Evolutionary conservation across 2,329 filamentous ascomycete species (phyloP).

Genomic region (Macrophomina pseudophaseolina): DNA sequence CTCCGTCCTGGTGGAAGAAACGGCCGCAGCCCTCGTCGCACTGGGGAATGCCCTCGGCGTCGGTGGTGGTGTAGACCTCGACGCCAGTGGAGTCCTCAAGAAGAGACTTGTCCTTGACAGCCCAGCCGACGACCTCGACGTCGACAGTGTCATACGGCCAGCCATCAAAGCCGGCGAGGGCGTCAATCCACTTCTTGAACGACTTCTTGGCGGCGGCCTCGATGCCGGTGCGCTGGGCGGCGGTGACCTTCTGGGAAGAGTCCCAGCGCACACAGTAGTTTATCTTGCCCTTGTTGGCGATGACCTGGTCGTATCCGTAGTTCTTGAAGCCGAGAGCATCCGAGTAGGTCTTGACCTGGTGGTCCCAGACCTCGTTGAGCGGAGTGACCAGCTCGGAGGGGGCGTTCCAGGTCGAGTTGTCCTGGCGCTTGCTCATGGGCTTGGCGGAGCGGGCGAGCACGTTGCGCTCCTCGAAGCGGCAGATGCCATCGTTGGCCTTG

Average conservation of each 20-base stretch:
- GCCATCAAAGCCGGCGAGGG: conserved; percentile 51
- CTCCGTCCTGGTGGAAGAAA: conserved; percentile 52
- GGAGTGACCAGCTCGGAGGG: conserved; percentile 35
- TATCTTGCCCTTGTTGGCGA: conserved; percentile 41
- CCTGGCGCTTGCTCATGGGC: conserved; percentile 30
- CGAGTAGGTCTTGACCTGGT: conserved; percentile 34
- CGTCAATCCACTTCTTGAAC: conserved; percentile 51
- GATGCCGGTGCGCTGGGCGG: conserved; percentile 47
- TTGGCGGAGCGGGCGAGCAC: conserved; percentile 32
- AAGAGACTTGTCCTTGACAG: conserved; percentile 45
- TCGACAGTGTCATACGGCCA: conserved; percentile 51
- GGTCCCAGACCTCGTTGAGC: conserved; percentile 36
- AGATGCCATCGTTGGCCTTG: conserved; percentile 30
- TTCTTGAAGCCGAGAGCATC: conserved; percentile 38
- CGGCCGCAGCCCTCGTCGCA: conserved; percentile 50
- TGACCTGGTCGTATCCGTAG: conserved; percentile 34
- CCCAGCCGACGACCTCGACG: conserved; percentile 52
- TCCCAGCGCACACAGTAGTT: conserved; percentile 56
- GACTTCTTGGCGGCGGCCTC: conserved; percentile 42
- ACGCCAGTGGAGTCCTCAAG: conserved; percentile 46
- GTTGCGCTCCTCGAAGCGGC: conserved; percentile 29
- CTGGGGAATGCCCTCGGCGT: conserved; percentile 49
- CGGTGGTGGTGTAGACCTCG: conserved; percentile 50
- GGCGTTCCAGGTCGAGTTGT: conserved; percentile 34
- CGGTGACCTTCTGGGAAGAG: conserved; percentile 43